phyloP scores from a whole-genome alignment of 1,284 basidiomycete species.

The Sphagnurus paluster region DNA sequence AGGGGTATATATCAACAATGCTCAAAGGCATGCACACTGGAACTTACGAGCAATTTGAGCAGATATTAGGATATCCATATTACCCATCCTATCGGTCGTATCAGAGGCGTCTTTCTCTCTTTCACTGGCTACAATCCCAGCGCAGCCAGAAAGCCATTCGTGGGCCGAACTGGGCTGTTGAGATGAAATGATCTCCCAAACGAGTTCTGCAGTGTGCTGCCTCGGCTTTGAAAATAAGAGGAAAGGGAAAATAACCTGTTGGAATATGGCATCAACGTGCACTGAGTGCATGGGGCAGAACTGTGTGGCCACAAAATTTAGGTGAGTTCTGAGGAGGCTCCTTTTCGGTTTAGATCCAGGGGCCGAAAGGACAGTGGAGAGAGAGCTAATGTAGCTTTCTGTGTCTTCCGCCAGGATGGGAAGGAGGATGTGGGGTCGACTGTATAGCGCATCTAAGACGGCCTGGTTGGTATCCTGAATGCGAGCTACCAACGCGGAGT shows the following conservation, averaged over 20 bases:
- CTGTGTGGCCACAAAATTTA: constrained; percentile 59
- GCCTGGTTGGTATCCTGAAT: constrained; percentile 60
- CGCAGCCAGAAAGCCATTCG: constrained; percentile 51
- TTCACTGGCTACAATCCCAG: constrained; percentile 38
- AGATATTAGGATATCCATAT: constrained; percentile 52
- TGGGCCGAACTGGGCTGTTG: constrained; percentile 24
- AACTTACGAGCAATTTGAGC: constrained; percentile 64
- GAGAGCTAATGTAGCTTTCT: constrained; percentile 47
- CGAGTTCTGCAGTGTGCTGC: constrained; percentile 57
- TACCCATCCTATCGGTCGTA: constrained; percentile 44
- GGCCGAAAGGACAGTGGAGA: constrained; percentile 44
- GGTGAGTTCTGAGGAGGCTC: constrained; percentile 56
- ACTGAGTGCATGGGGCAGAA: constrained; percentile 41
- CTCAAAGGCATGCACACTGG: background rate
- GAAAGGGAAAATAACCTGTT: constrained; percentile 68
- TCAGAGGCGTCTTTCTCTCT: constrained; percentile 36
- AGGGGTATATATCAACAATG: constrained; percentile 7
- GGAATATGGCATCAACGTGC: constrained; percentile 48
- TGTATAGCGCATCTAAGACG: constrained; percentile 72
- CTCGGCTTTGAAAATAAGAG: constrained; percentile 73
- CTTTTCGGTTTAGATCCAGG: constrained; percentile 48
- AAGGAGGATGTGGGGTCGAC: constrained; percentile 47
- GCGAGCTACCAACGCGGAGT: constrained; percentile 58
- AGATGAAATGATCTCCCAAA: constrained; percentile 61
- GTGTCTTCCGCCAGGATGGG: constrained; percentile 40